Conservation (phyloP, 1,284 basidiomycete genomes). For the Inonotus hispidus region DNA sequence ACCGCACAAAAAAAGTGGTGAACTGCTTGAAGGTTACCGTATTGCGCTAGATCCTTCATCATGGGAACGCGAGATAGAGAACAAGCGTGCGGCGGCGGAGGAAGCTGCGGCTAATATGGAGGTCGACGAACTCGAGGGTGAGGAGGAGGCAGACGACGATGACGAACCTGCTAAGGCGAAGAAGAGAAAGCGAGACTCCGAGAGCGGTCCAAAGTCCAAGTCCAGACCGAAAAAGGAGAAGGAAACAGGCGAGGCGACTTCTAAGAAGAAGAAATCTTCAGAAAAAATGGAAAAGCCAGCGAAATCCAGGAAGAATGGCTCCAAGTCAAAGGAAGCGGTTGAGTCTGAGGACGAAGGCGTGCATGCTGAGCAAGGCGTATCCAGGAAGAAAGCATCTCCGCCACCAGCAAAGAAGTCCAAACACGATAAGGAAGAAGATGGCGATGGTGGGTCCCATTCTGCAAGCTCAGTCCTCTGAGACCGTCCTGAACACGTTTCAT, state of each 20-base stretch:
- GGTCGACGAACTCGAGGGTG: conserved; percentile 61
- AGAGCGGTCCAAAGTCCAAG: conserved; percentile 39
- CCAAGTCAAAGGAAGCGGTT: conserved; percentile 59
- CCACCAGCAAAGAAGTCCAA: conserved; percentile 65
- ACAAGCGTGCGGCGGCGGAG: conserved; percentile 37
- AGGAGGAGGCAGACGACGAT: conserved; percentile 51
- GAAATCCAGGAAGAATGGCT: conserved; percentile 53
- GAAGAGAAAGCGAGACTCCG: conserved; percentile 49
- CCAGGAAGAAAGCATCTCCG: conserved; percentile 51
- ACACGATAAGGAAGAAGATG: conserved; percentile 53
- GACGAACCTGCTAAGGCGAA: conserved; percentile 36
- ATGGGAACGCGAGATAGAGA: conserved; percentile 65
- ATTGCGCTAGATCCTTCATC: conserved; percentile 76
- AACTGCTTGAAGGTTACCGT: conserved; percentile 77
- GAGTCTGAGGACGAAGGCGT: conserved; percentile 68
- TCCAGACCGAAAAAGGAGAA: conserved; percentile 66
- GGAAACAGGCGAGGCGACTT: conserved; percentile 39
- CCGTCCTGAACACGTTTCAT: background rate
- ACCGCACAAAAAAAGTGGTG: conserved; percentile 67
- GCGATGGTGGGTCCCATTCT: conserved; percentile 36
- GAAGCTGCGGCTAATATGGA: conserved; percentile 61
- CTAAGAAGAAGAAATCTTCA: conserved; percentile 34
- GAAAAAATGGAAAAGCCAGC: conserved; percentile 35
- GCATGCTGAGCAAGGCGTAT: conserved; percentile 42
- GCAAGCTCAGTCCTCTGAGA: conserved; percentile 15